Evolutionary conservation across 1,284 basidiomycete species (phyloP).

Genomic region (Somion occarium): DNA sequence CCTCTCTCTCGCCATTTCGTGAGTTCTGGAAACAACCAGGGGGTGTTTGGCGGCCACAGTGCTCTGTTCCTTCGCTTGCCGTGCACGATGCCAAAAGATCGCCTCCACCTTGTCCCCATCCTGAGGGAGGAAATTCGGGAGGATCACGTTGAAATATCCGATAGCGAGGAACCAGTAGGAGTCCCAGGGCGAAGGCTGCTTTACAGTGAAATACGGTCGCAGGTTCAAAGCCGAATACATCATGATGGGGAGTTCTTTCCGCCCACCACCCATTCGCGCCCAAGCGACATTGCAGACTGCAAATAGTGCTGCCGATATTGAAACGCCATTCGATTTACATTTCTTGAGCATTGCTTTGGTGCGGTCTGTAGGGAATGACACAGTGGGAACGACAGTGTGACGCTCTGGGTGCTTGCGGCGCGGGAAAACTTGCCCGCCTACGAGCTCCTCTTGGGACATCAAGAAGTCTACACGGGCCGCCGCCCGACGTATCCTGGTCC

Average conservation of each 20-base stretch:
- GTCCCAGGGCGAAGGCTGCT: conserved; percentile 38
- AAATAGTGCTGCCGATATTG: conserved; percentile 72
- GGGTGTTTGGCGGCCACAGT: conserved; percentile 53
- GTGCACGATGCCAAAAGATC: conserved; percentile 74
- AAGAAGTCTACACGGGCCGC: conserved; percentile 55
- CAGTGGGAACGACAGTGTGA: conserved; percentile 61
- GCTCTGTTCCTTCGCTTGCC: conserved; percentile 62
- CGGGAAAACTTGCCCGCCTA: conserved; percentile 65
- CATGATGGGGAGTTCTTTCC: conserved; percentile 58
- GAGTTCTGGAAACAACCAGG: conserved; percentile 54
- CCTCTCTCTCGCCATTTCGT: conserved; percentile 61
- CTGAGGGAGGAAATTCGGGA: conserved; percentile 60
- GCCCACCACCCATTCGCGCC: conserved; percentile 43
- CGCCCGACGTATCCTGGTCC: conserved; percentile 35
- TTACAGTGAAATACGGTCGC: conserved; percentile 49
- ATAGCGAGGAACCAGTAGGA: conserved; percentile 78
- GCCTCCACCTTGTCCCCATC: conserved; percentile 29
- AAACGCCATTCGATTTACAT: conserved; percentile 68
- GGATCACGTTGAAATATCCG: conserved; percentile 75
- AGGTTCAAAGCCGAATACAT: conserved; percentile 80
- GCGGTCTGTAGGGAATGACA: conserved; percentile 46
- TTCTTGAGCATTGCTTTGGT: conserved; percentile 57
- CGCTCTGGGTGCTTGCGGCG: conserved; percentile 40
- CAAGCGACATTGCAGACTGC: conserved; percentile 73
- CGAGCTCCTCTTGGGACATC: conserved; percentile 39